Percentiles rank a stretch among this genome's conserved stretches.
Evolutionary conservation across 345 rosid genomes (phyloP).

Genomic region (Brassica napus): DNA sequence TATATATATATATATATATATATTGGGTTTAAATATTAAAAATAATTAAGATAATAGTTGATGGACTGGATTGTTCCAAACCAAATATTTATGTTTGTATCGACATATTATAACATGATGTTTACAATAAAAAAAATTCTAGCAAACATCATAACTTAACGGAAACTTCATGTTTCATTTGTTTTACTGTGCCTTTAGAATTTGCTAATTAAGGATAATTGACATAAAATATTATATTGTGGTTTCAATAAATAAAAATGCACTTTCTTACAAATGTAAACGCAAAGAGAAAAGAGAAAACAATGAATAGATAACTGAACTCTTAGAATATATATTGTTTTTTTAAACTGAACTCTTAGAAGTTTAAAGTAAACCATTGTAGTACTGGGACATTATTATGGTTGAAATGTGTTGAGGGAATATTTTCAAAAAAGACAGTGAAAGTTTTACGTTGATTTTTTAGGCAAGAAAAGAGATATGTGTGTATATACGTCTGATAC

Average conservation of each 20-base stretch:
- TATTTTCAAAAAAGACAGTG: slow-evolving; percentile 2
- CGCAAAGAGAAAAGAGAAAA: background rate
- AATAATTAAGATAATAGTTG: background rate
- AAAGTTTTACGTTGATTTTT: slow-evolving; percentile 4
- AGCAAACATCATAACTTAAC: background rate
- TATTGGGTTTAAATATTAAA: background rate
- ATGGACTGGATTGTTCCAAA: background rate
- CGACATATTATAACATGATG: background rate
- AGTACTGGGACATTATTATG: background rate
- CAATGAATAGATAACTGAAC: background rate
- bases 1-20: too few species aligned
- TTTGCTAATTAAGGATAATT: background rate
- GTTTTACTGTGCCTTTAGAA: background rate
- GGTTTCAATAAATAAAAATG: background rate
- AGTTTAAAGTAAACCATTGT: background rate
- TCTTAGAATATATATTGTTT: background rate
- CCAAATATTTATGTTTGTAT: background rate
- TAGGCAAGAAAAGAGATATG: slow-evolving; percentile 21
- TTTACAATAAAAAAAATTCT: background rate
- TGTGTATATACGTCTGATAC: slow-evolving; percentile 39
- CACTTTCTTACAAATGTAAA: background rate
- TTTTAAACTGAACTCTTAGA: background rate
- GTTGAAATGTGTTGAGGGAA: background rate
- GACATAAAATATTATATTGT: background rate
- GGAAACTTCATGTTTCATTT: background rate